phyloP scores from a whole-genome alignment of 2,329 filamentous ascomycete species.

The Leptographium radiaticola region DNA sequence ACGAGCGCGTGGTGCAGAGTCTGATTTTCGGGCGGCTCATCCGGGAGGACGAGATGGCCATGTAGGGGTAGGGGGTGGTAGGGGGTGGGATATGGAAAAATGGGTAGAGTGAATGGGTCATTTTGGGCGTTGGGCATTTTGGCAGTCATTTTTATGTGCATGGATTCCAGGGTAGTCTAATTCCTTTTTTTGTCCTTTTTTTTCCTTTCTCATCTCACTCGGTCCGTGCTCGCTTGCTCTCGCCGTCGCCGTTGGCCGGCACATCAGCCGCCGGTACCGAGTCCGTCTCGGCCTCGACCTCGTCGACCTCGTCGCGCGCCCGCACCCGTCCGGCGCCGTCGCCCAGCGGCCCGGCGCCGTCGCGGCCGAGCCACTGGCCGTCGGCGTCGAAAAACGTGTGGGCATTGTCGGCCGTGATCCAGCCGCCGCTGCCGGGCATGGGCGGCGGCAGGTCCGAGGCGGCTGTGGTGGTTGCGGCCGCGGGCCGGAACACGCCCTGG shows the following conservation, averaged over 20 bases:
- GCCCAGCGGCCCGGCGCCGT: slow-evolving; percentile 37
- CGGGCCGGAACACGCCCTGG: slow-evolving; percentile 40
- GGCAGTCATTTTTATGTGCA: too few relatives aligned
- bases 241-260: slow-evolving; percentile 22
- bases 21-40: slow-evolving; percentile 73
- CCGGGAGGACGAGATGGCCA: slow-evolving; percentile 37
- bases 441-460: slow-evolving; percentile 46
- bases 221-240: slow-evolving; percentile 34
- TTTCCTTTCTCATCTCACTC: slow-evolving; percentile 18
- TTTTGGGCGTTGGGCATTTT: too few relatives aligned
- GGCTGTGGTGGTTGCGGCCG: slow-evolving; percentile 10
- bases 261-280: background rate
- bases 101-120: too few relatives aligned
- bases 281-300: slow-evolving; percentile 20
- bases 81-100: too few relatives aligned
- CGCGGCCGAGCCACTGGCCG: slow-evolving; percentile 59
- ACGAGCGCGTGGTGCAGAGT: slow-evolving; percentile 86
- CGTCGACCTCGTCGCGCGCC: slow-evolving; percentile 34
- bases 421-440: slow-evolving; percentile 61
- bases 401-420: slow-evolving; percentile 90
- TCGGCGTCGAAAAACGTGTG: slow-evolving; percentile 69
- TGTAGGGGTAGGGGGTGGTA: too few relatives aligned
- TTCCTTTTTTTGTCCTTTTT: too few relatives aligned
- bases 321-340: slow-evolving; percentile 51
- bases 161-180: too few relatives aligned